A percentile compares a stretch with the other conserved stretches of the same genome.
Evolutionary conservation across 2,329 filamentous ascomycete genomes (phyloP).

Genomic region (Rutstroemia sp.): DNA sequence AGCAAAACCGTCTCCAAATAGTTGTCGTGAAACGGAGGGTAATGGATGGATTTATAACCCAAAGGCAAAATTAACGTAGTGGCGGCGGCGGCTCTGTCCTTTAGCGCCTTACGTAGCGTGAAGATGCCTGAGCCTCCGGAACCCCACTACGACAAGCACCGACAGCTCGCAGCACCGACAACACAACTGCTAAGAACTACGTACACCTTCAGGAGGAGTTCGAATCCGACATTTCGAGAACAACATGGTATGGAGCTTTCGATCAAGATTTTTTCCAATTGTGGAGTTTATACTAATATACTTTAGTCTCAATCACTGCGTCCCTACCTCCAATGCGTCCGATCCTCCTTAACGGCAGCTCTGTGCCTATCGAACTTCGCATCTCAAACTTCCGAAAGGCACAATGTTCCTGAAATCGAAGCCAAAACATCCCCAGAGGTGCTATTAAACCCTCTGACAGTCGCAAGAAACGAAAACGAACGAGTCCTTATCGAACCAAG

Average conservation of each 20-base stretch:
- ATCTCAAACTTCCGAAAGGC: slow-evolving; percentile 89
- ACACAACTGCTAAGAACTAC: slow-evolving; percentile 7
- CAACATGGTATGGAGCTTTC: slow-evolving; percentile 10
- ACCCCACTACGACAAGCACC: slow-evolving; percentile 18
- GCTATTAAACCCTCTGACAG: slow-evolving; percentile 79
- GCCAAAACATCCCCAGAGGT: slow-evolving; percentile 89
- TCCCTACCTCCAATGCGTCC: slow-evolving; percentile 93
- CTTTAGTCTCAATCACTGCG: slow-evolving; percentile 86
- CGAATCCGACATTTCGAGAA: neutral
- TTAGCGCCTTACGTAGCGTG: slow-evolving; percentile 16
- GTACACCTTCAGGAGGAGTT: slow-evolving; percentile 4
- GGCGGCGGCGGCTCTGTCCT: slow-evolving; percentile 1
- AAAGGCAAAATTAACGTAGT: slow-evolving; percentile 10
- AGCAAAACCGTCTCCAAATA: too few relatives aligned
- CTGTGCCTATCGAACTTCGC: slow-evolving; percentile 95
- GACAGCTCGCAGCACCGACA: slow-evolving; percentile 17
- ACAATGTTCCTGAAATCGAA: slow-evolving; percentile 98
- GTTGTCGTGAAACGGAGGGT: neutral
- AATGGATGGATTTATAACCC: neutral
- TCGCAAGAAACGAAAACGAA: slow-evolving; percentile 96
- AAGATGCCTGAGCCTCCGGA: slow-evolving; percentile 10
- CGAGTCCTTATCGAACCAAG: slow-evolving; percentile 92
- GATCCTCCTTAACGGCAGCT: slow-evolving; percentile 87
- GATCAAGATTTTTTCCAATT: neutral
- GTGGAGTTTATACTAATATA: neutral